Conservation (phyloP, 176 grass and related monocot species). For the Ampelocalamus luodianensis region DNA sequence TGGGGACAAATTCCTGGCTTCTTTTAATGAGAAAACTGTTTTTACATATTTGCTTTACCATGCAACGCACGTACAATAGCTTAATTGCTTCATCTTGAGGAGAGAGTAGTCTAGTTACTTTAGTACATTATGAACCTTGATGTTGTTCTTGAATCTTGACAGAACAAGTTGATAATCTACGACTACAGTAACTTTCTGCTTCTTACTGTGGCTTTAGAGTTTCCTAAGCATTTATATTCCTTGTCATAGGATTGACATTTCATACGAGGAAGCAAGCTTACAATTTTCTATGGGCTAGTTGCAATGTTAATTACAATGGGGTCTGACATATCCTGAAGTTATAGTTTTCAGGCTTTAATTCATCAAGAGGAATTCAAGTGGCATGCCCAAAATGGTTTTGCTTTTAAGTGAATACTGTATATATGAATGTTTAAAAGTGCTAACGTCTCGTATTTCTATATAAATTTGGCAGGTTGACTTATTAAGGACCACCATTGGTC, state of each 20-base stretch:
- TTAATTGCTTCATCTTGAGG: background rate
- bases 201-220: background rate
- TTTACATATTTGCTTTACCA: background rate
- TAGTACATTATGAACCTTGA: background rate
- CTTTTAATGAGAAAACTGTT: background rate
- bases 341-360: slow-evolving; percentile 25
- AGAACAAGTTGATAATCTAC: slow-evolving; percentile 18
- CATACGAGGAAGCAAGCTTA: slow-evolving; percentile 10
- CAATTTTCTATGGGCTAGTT: slow-evolving; percentile 6
- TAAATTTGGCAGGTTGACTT: slow-evolving; percentile 49
- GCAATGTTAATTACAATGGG: slow-evolving; percentile 12
- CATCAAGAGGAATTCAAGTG: background rate
- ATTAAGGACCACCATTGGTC: slow-evolving; percentile 16
- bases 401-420: background rate
- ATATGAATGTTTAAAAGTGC: slow-evolving; percentile 3
- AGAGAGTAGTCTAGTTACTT: background rate
- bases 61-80: background rate
- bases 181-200: background rate
- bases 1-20: background rate
- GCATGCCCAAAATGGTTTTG: background rate
- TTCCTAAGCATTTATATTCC: background rate
- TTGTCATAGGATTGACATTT: background rate
- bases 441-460: background rate
- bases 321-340: slow-evolving; percentile 21
- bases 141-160: slow-evolving; percentile 1